Evolutionary conservation across 768 basidiomycete species (phyloP), one percentile per base, ranked within the genome.

Genomic region (Tricholomella constricta): DNA sequence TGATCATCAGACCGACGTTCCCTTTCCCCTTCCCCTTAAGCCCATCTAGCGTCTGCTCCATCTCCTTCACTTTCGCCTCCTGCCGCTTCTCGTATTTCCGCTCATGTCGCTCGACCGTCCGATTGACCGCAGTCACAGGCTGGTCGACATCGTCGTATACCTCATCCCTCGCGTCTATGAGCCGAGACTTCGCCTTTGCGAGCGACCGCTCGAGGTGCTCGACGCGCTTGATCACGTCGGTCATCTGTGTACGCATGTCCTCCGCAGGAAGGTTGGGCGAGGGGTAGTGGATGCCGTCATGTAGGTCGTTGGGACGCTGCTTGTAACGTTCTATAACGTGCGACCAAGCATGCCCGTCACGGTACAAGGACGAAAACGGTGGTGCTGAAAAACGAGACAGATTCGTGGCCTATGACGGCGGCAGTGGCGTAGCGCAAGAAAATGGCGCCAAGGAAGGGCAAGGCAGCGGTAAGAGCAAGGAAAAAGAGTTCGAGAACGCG

Each of bases 381-480:
- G 1, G 83, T 83, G 64, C 82, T 88, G 71, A 93, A 93, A 88
- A 88, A 92, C 2, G 90, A 89, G n/a, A 90, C 75, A 7, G 81
- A 68, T 32, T 84, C 73, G 2, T 74, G 71, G 20, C 84, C 86
- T 1, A 82, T 72, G 37, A 88, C 67, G 3, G 79, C 68, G 3
- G 72, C 62, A 20, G 83, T 78, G 22, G 84, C 78, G 46, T 78
- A 78, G 25, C 85, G 86, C 25, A 93, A 78, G 31, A 92, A 78
- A 2, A 72, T 52, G 1, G 86, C 87, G 5, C 91, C 91, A 26
- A 85, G 55, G 55, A 90, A 76, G 6, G 91, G 91, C 0, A 89
- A 84, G 26, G 83, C 23, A 38, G 84, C 67, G 15, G 88, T 78
- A 25, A 89, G 66, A 12, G 68, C 55, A 40, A 92, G 81, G 67